Evolutionary conservation across 164 flowering plant species (phyloP).

Genomic region (Nymphaea colorata): DNA sequence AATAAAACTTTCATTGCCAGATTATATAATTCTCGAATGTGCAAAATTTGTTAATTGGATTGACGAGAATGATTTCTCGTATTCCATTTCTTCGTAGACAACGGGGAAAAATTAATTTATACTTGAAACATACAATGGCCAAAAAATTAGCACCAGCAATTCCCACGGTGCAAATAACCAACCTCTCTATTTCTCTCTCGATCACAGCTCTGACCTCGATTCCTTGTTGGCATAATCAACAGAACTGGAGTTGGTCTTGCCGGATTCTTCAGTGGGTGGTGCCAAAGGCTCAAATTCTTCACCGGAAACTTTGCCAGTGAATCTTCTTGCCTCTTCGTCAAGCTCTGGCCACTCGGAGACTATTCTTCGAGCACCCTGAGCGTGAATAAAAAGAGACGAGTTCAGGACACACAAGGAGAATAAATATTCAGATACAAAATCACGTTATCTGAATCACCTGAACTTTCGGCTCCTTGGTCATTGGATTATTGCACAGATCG

Average conservation of each 20-base stretch:
- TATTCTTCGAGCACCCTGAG: constrained; percentile 80
- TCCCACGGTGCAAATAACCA: too few species aligned
- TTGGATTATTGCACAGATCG: constrained; percentile 96
- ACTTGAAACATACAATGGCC: too few species aligned
- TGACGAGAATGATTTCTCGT: too few species aligned
- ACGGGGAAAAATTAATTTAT: too few species aligned
- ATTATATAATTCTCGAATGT: too few species aligned
- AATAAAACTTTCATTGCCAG: too few species aligned
- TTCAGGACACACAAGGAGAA: background rate
- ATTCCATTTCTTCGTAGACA: too few species aligned
- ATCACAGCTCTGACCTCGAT: background rate
- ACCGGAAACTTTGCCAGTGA: constrained; percentile 65
- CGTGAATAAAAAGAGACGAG: background rate
- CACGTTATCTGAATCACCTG: constrained; percentile 35
- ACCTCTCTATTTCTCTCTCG: too few species aligned
- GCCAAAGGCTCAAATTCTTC: constrained; percentile 32
- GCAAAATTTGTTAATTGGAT: too few species aligned
- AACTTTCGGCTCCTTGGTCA: constrained; percentile 99
- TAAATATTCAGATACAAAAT: background rate
- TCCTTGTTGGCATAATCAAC: background rate
- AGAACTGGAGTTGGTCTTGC: background rate
- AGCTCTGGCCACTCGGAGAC: constrained; percentile 87
- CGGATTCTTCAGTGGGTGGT: background rate
- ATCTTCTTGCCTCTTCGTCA: constrained; percentile 65
- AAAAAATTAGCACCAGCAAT: too few species aligned